Evolutionary conservation across 495 filamentous ascomycete genomes (phyloP).

Genomic region (Podospora anserina): DNA sequence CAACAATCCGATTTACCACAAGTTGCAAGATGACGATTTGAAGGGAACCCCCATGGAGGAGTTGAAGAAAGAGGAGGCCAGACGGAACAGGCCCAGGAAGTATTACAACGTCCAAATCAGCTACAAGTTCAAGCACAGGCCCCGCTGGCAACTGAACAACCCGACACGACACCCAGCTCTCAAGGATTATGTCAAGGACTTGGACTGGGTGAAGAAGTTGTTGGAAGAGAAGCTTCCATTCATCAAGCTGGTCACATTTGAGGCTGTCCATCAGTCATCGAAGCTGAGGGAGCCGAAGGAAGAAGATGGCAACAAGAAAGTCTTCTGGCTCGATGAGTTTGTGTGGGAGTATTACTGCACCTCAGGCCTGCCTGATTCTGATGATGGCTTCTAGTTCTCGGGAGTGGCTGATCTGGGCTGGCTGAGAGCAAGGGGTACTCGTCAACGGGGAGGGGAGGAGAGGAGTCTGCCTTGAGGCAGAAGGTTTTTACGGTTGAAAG

Average conservation of each 20-base stretch:
- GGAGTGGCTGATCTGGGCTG: background rate
- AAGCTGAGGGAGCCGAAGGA: background rate
- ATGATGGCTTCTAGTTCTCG: background rate
- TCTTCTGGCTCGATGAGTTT: constrained; percentile 14
- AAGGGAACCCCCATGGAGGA: background rate
- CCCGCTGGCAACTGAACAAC: background rate
- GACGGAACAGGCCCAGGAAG: background rate
- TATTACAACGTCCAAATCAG: background rate
- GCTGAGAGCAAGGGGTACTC: too few relatives aligned
- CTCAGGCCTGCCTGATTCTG: background rate
- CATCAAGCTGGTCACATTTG: constrained; percentile 6
- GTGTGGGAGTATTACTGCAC: constrained; percentile 14
- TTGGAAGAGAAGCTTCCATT: constrained; percentile 24
- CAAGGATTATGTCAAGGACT: constrained; percentile 12
- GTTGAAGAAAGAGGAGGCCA: constrained; percentile 5
- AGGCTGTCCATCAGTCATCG: constrained; percentile 6
- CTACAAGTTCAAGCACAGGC: background rate
- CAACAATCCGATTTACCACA: constrained; percentile 23
- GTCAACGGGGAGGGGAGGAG: background rate
- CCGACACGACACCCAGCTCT: background rate
- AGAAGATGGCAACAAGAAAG: background rate
- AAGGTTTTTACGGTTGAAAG: background rate
- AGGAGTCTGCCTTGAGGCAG: background rate
- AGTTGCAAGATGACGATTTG: constrained; percentile 8
- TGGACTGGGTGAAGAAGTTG: constrained; percentile 24